Evolutionary conservation across 306 rosid species (phyloP), one percentile per base, ranked within the genome.

Genomic region (Sophora flavescens): DNA sequence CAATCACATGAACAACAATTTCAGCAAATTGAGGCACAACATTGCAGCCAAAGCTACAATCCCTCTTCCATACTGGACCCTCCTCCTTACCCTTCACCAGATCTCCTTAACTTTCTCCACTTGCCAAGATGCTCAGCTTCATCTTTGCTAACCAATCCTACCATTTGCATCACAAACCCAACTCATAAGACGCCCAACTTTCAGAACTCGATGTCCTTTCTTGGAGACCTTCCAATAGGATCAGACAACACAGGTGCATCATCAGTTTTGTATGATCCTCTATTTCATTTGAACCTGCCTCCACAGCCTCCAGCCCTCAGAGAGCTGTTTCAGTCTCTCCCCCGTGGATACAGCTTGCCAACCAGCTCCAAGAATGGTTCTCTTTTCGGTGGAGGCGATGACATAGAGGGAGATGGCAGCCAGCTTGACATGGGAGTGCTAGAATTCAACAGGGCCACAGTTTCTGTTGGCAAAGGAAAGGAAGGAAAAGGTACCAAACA

Each of bases 221-320:
- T 87, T 6, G 89, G 86, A 16, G 97, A 89, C 54, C 64, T 83
- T 74, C 89, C 88, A 6, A 68, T 81, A 7, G 91, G 82, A 6
- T 56, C 82, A 5, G 89, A 87, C 45, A 84, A 53, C 58, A 53
- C 90, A 15, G 63, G 85, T 12, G 88, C 86, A 3, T 82, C 90
- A 5, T 84, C 91, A 2, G 88, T 82, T 52, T 79, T 80, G 72
- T 88, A 83, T 59, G 97, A 92, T 79, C 97, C 96, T 2, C 76
- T 95, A 13, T 84, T 90, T 72, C 98, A 89, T 70, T 66, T 90
- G 79, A 92, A 92, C 83, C 86, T 95, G 54, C 97, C 97, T 68
- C 97, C 97, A 35, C 97, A 90, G 58, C 99, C 97, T 32, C 96
- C 97, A 0, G 80, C 87, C 5, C 85, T 89, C 39, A 86, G 90